phyloP scores from a whole-genome alignment of 2,329 filamentous ascomycete species.

The Pseudocercospora cruenta region DNA sequence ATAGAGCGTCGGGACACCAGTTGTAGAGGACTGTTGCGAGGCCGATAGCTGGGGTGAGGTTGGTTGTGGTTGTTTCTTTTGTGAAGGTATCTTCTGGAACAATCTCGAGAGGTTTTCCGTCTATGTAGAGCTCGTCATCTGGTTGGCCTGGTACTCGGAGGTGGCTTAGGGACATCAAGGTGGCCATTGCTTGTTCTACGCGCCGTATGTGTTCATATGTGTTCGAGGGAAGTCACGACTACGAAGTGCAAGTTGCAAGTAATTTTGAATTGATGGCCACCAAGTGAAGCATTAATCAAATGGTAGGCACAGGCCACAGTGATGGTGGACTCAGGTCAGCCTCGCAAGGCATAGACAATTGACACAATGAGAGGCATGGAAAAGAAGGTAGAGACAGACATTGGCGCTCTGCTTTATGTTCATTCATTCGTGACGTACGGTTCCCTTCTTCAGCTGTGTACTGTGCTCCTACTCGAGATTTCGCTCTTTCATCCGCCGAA shows the following conservation, averaged over 20 bases:
- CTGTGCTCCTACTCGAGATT: neutral
- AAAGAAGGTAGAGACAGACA: neutral
- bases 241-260: neutral
- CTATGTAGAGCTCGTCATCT: constrained; percentile 2
- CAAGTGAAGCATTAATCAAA: neutral
- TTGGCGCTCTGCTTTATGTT: neutral
- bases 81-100: neutral
- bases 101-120: constrained; percentile 11
- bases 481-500: constrained; percentile 40
- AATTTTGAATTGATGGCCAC: neutral
- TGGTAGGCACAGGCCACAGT: neutral
- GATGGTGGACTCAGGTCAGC: too few species aligned
- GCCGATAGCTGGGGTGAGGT: constrained; percentile 22
- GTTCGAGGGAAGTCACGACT: neutral
- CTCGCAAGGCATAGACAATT: neutral
- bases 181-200: neutral
- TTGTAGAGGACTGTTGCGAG: constrained; percentile 28
- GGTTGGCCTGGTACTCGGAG: constrained; percentile 11
- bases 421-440: neutral
- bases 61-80: constrained; percentile 1
- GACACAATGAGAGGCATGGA: neutral
- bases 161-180: neutral
- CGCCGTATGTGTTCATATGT: neutral
- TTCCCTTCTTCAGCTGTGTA: neutral
- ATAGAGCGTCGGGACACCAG: constrained; percentile 26